phyloP scores from a whole-genome alignment of 2,329 filamentous ascomycete genomes.

The Didymosphaeria variabile region DNA sequence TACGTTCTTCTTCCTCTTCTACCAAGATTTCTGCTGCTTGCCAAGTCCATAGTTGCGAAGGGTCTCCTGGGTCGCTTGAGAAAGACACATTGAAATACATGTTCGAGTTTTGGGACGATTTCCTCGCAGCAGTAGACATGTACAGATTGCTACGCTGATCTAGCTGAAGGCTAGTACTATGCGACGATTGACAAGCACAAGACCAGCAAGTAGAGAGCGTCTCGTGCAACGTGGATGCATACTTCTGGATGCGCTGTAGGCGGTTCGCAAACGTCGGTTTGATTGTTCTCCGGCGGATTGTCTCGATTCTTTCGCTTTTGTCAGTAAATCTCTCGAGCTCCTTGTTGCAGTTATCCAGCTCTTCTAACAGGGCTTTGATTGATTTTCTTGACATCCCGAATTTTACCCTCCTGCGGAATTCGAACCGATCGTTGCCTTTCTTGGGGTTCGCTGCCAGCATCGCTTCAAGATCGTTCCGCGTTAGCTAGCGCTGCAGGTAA shows the following conservation, averaged over 20 bases:
- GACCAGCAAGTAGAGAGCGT: slow-evolving; percentile 43
- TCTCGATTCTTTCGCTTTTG: slow-evolving; percentile 49
- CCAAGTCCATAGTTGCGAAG: slow-evolving; percentile 35
- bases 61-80: slow-evolving; percentile 27
- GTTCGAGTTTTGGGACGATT: slow-evolving; percentile 20
- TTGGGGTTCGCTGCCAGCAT: slow-evolving; percentile 44
- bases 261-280: slow-evolving; percentile 47
- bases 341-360: slow-evolving; percentile 50
- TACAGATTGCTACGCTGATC: slow-evolving; percentile 41
- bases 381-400: slow-evolving; percentile 51
- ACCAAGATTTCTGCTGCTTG: slow-evolving; percentile 47
- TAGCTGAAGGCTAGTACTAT: slow-evolving; percentile 45
- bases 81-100: slow-evolving; percentile 48
- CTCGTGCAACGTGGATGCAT: slow-evolving; percentile 43
- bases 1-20: slow-evolving; percentile 41
- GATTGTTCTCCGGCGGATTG: slow-evolving; percentile 37
- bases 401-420: slow-evolving; percentile 46
- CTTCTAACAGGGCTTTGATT: slow-evolving; percentile 46
- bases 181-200: slow-evolving; percentile 44
- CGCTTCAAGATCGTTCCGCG: slow-evolving; percentile 47
- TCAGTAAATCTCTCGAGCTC: slow-evolving; percentile 51
- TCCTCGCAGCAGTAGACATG: slow-evolving; percentile 27
- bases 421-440: slow-evolving; percentile 43
- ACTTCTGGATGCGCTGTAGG: slow-evolving; percentile 45
- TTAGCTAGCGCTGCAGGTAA: slow-evolving; percentile 34